Percentiles rank a stretch among this genome's conserved stretches.
Conservation (phyloP, 2,329 filamentous ascomycete genomes). For the Fusarium decemcellulare region DNA sequence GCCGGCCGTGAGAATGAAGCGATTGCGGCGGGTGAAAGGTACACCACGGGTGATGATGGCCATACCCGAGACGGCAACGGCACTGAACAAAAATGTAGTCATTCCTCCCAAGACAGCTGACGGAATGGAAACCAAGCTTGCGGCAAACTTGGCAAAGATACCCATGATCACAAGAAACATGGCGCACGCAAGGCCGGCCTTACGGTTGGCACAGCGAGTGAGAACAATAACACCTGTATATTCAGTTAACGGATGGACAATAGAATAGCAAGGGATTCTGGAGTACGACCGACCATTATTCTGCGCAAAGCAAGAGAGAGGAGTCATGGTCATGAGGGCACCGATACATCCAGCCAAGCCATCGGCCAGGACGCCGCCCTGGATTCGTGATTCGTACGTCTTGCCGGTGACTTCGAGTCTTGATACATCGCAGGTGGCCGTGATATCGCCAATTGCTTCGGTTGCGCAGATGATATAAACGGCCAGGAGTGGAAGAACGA, state of each 20-base stretch:
- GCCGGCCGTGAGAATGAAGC: constrained; percentile 85
- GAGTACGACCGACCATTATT: constrained; percentile 73
- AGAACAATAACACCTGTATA: constrained; percentile 73
- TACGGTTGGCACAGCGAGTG: constrained; percentile 85
- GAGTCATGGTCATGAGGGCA: constrained; percentile 83
- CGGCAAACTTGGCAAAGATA: constrained; percentile 86
- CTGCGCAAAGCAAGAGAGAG: constrained; percentile 85
- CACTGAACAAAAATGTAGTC: constrained; percentile 85
- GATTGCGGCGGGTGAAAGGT: constrained; percentile 82
- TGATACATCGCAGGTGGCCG: constrained; percentile 85
- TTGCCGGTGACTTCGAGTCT: constrained; percentile 80
- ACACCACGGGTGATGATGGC: constrained; percentile 79
- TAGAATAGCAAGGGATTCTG: no score
- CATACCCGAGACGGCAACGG: constrained; percentile 83
- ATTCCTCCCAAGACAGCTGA: constrained; percentile 76
- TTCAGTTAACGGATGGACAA: no score
- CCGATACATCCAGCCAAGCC: constrained; percentile 82
- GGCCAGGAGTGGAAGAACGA: constrained; percentile 79
- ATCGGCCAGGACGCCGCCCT: constrained; percentile 84
- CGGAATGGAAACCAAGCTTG: constrained; percentile 83
- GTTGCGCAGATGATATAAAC: constrained; percentile 82
- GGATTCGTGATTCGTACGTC: constrained; percentile 82
- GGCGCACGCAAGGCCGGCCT: constrained; percentile 83
- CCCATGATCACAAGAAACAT: constrained; percentile 86
- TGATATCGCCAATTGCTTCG: constrained; percentile 86